Conservation (phyloP, 192 early-diverging fungal genomes). For the Linnemannia exigua region DNA sequence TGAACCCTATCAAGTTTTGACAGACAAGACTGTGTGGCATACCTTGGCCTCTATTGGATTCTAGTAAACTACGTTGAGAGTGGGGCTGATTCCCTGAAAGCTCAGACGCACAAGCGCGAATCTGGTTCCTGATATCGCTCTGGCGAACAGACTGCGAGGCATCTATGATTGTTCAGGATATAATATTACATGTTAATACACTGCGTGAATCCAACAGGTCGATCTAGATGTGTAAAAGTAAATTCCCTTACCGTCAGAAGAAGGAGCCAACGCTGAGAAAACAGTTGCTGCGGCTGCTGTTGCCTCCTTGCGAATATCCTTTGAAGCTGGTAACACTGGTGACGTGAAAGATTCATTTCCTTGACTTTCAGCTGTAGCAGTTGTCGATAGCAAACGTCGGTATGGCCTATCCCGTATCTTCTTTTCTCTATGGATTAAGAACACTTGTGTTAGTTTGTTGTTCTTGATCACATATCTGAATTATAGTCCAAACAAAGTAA, state of each 20-base stretch:
- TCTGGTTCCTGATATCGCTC: background rate
- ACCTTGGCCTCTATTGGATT: conserved; percentile 15
- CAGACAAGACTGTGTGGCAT: background rate
- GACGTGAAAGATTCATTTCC: background rate
- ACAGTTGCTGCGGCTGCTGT: background rate
- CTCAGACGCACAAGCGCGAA: background rate
- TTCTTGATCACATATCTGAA: background rate
- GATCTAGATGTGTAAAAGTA: background rate
- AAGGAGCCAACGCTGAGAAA: background rate
- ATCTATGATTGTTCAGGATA: background rate
- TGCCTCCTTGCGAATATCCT: conserved; percentile 8
- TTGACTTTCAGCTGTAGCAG: background rate
- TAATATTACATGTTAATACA: background rate
- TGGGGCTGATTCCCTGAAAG: background rate
- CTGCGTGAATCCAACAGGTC: background rate
- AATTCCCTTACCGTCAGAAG: background rate
- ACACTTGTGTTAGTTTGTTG: no score
- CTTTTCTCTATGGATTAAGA: conserved; percentile 8
- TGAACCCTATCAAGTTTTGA: background rate
- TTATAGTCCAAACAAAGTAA: background rate
- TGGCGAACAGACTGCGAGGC: background rate
- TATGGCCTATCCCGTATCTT: background rate
- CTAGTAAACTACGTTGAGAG: background rate
- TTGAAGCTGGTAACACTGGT: background rate
- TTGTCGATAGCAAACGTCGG: conserved; percentile 12